Conservation (phyloP, 306 rosid genomes). For the Sindora glabra region DNA sequence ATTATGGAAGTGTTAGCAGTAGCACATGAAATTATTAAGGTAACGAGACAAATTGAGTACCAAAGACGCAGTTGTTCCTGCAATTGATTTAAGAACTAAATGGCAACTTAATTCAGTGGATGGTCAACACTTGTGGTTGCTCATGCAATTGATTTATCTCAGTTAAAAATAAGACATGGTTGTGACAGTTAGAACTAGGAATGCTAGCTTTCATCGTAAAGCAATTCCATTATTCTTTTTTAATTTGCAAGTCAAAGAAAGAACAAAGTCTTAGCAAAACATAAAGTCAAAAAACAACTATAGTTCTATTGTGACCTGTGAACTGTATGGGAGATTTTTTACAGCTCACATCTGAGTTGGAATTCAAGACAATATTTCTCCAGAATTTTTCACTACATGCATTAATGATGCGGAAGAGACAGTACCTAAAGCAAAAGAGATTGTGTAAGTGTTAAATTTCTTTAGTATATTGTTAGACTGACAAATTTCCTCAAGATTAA, state of each 20-base stretch:
- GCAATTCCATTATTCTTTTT: neutral
- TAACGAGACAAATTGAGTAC: slow-evolving; percentile 7
- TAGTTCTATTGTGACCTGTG: too few species aligned
- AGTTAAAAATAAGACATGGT: neutral
- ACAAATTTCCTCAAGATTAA: slow-evolving; percentile 8
- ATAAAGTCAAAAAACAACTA: too few species aligned
- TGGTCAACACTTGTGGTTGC: neutral
- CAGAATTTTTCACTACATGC: neutral
- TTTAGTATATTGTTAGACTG: neutral
- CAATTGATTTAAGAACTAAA: too few species aligned
- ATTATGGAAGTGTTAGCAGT: slow-evolving; percentile 24
- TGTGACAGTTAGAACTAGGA: neutral
- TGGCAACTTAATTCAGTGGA: neutral
- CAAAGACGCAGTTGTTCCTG: too few species aligned
- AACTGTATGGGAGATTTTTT: neutral
- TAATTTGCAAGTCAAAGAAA: neutral
- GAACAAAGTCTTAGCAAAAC: too few species aligned
- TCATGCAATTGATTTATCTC: neutral
- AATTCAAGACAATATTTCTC: neutral
- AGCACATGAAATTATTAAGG: slow-evolving; percentile 5
- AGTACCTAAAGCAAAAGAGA: neutral
- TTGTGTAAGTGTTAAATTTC: neutral
- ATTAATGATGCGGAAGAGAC: neutral
- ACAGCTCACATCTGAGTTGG: neutral
- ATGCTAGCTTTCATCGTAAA: neutral